Conservation (phyloP, 177 flowering plant species). For the Tripterygium wilfordii region DNA sequence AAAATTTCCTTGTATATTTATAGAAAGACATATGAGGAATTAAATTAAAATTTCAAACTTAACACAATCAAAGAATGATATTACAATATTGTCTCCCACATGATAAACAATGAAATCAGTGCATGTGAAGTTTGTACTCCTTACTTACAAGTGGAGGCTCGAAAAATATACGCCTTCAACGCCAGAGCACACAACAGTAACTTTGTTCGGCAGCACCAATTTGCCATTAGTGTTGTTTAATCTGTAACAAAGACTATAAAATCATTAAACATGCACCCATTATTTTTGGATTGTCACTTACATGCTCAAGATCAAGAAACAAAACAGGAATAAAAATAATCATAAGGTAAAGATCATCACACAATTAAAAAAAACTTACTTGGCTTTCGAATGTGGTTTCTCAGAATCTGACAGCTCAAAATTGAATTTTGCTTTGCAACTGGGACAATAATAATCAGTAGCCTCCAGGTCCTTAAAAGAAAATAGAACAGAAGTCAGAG, state of each 20-base stretch:
- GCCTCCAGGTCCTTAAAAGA: conserved; percentile 51
- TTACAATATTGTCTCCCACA: no score
- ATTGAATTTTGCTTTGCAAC: conserved; percentile 72
- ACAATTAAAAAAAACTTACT: conserved; percentile 34
- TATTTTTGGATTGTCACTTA: no score
- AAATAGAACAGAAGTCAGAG: conserved; percentile 1
- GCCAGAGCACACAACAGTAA: conserved; percentile 44
- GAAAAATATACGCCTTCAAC: conserved; percentile 52
- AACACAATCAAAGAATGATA: not conserved
- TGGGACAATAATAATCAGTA: conserved; percentile 83
- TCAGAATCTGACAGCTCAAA: conserved; percentile 56
- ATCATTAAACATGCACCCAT: not conserved
- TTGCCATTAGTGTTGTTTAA: conserved; percentile 21
- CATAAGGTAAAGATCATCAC: no score
- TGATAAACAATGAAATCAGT: not conserved
- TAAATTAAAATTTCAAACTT: no score
- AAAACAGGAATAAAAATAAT: no score
- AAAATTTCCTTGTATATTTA: no score
- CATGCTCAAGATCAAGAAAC: no score
- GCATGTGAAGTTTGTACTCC: not conserved
- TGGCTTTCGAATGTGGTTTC: conserved; percentile 28
- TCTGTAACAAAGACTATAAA: conserved; percentile 13
- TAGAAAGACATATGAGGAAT: no score
- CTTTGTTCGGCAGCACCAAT: conserved; percentile 33
- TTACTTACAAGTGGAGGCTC: conserved; percentile 50